phyloP scores from a whole-genome alignment of 148 eudicot genomes.

The Fallopia convolvulus region DNA sequence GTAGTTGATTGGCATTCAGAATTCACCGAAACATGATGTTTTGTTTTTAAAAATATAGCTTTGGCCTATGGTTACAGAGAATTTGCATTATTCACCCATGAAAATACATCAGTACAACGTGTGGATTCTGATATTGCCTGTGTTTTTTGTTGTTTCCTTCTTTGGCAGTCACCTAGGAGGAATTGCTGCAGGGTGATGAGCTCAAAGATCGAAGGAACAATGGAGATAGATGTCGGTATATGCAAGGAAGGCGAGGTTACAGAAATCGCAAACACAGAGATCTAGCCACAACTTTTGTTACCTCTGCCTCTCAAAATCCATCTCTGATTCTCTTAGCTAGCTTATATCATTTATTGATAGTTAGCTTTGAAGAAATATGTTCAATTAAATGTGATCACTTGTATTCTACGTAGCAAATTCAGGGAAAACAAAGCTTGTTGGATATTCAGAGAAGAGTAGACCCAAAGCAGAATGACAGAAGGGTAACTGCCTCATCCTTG shows the following conservation, averaged over 20 bases:
- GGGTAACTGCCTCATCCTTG: neutral
- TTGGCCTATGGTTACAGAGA: neutral
- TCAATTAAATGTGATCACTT: neutral
- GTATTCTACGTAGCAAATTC: neutral
- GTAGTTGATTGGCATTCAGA: neutral
- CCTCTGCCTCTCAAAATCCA: neutral
- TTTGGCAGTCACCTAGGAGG: constrained; percentile 66
- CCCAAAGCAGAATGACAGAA: neutral
- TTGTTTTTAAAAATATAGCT: too few relatives aligned
- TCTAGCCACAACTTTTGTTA: neutral
- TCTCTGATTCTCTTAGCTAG: neutral
- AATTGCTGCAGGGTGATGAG: constrained; percentile 65
- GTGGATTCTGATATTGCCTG: constrained; percentile 1
- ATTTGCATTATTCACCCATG: neutral
- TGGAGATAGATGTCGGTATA: constrained; percentile 62
- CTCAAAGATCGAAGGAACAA: constrained; percentile 31
- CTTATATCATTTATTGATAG: neutral
- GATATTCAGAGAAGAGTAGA: neutral
- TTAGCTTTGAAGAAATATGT: neutral
- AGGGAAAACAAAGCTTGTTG: neutral
- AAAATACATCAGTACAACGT: neutral
- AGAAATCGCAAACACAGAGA: constrained; percentile 20
- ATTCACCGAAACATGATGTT: neutral
- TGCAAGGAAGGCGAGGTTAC: constrained; percentile 57
- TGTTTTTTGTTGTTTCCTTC: neutral